Evolutionary conservation across 1,284 basidiomycete species (phyloP), one percentile per base, ranked within the genome.

Genomic region (Fomitiporia mediterranea): DNA sequence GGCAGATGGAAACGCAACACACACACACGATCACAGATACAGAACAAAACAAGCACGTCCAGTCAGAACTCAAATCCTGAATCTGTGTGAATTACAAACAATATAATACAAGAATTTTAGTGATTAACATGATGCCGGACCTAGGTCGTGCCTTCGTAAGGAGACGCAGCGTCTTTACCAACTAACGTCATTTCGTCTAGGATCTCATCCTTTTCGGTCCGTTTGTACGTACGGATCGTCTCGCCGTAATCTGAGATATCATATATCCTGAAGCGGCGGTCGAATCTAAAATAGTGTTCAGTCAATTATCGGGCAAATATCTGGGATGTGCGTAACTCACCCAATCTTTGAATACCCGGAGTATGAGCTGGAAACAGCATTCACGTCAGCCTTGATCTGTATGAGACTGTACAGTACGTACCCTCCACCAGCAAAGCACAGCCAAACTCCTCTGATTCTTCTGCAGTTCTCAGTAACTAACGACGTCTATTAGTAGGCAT

Each of bases 381-480:
- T 21, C 17, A 8, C 9, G 25, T 56, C 49, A 27, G 46, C 52
- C 57, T 56, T 44, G 30, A 23, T 50, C 15, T 34, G 11, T 4
- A 43, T 19, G 17, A 44, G 40, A 56, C 46, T 58, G 3, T 55
- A 17, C 48, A 15, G 32, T 6, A 72, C 81, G 66, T 64, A 86
- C 73, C 89, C 86, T 64, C 94, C 95, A 27, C 95, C 95, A 21
- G 91, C 91, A 68, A 99, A 99, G 72, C 95, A 98, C 63, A 90
- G 76, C 95, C 96, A 98, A 2, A 96, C 77, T 5, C 89, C 90
- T 47, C 83, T 78, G 4, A 94, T 78, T 6, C 94, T 81, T 61
- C 85, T 77, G 65, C 95, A 98, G 64, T 94, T 90, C 66, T 95
- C 92, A 8, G 91, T 91, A 15, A 90, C 87, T 89, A 57, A 3